phyloP scores from a whole-genome alignment of 2,329 filamentous ascomycete species.

The Aspergillus caelatus region DNA sequence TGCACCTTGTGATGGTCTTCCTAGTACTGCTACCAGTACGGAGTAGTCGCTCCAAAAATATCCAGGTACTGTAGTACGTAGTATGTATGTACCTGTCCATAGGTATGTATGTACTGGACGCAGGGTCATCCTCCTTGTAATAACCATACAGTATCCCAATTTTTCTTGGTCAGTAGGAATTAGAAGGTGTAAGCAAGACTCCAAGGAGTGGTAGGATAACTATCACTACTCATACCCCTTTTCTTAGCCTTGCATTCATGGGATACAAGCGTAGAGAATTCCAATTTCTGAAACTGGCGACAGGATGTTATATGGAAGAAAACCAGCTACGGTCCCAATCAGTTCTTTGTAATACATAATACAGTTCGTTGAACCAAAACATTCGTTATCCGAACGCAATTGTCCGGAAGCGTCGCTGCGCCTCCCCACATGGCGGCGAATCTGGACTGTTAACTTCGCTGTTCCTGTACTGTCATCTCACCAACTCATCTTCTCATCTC shows the following conservation, averaged over 20 bases:
- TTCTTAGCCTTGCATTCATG: not conserved
- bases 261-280: not conserved
- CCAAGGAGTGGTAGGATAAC: not conserved
- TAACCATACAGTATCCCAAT: not conserved
- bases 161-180: not conserved
- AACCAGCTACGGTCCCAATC: not conserved
- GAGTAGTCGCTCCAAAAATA: not conserved
- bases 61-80: too few species aligned
- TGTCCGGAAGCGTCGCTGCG: slow-evolving; percentile 14
- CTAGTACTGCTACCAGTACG: not conserved
- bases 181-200: not conserved
- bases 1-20: not conserved
- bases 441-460: slow-evolving; percentile 3
- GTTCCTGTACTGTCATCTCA: slow-evolving; percentile 7
- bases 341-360: not conserved
- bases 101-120: not conserved
- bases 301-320: not conserved
- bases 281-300: not conserved
- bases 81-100: too few species aligned
- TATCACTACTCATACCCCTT: not conserved
- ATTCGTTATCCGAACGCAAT: slow-evolving; percentile 11
- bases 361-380: not conserved
- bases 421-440: slow-evolving; percentile 12
- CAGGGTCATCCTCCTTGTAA: not conserved
- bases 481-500: slow-evolving; percentile 15